These are phyloP conservation scores for Odonthalia washingtoniensis DNA, from an alignment of 31 red algal species.

Conservation along the genomic window DNA sequence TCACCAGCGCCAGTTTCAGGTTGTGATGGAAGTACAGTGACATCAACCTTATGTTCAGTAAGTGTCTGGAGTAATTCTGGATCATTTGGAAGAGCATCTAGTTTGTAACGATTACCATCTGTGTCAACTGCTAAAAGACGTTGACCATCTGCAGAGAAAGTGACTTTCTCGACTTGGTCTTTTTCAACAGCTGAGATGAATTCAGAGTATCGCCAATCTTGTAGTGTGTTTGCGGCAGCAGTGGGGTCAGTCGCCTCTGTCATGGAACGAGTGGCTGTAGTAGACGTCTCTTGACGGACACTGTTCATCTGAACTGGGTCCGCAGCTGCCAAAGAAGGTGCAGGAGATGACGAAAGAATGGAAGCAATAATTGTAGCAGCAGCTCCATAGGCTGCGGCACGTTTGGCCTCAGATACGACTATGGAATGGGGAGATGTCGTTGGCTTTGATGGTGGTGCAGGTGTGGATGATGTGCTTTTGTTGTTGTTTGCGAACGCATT, in stretches of 20 bases:
- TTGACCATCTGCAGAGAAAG: conserved; percentile 94
- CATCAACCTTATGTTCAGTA: conserved; percentile 96
- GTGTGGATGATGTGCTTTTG: conserved; percentile 41
- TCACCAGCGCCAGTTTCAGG: conserved; percentile 84
- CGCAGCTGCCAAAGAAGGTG: conserved; percentile 48
- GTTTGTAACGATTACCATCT: conserved; percentile 95
- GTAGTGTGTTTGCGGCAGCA: conserved; percentile 56
- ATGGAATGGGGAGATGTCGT: conserved; percentile 20
- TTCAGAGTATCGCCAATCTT: conserved; percentile 92
- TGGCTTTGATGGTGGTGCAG: background rate
- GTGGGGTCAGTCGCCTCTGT: conserved; percentile 33
- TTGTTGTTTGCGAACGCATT: background rate
- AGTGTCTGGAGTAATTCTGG: conserved; percentile 87
- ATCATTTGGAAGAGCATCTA: conserved; percentile 97
- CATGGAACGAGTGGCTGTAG: conserved; percentile 54
- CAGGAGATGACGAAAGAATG: conserved; percentile 12
- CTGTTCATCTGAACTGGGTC: conserved; percentile 65
- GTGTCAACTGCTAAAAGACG: conserved; percentile 92
- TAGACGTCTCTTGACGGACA: conserved; percentile 54
- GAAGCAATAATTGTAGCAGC: conserved; percentile 57
- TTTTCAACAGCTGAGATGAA: conserved; percentile 84
- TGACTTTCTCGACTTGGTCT: conserved; percentile 97
- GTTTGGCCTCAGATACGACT: conserved; percentile 41
- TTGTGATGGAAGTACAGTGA: conserved; percentile 93
- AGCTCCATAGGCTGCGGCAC: conserved; percentile 55